Conservation (phyloP, 805 yeast genomes). For the Metschnikowia corniflorae region DNA sequence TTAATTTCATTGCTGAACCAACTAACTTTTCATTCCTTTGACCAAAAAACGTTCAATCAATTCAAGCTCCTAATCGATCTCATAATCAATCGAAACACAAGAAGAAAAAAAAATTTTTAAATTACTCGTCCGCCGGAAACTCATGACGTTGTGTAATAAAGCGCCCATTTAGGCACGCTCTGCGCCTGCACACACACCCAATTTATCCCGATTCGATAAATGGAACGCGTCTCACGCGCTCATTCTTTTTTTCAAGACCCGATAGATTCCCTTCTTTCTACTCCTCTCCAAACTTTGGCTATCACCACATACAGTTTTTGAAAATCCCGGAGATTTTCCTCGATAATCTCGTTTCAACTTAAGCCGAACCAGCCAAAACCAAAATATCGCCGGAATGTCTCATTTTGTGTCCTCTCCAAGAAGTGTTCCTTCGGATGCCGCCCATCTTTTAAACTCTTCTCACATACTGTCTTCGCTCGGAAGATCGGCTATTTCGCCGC, state of each 20-base stretch:
- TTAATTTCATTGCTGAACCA: too few species aligned
- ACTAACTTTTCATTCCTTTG: too few species aligned
- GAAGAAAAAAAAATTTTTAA: too few species aligned
- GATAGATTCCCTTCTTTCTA: neutral
- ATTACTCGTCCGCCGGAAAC: too few species aligned
- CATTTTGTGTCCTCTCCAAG: constrained; percentile 44
- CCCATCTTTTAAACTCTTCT: constrained; percentile 36
- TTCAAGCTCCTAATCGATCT: too few species aligned
- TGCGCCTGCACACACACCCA: neutral
- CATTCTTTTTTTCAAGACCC: neutral
- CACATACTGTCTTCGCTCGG: constrained; percentile 44
- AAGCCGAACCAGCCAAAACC: neutral
- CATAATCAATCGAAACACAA: too few species aligned
- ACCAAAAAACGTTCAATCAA: too few species aligned
- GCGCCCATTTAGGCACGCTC: too few species aligned
- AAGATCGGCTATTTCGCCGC: constrained; percentile 33
- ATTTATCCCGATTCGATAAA: constrained; percentile 11
- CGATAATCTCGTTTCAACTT: too few species aligned
- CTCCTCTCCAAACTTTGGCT: neutral
- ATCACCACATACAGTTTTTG: too few species aligned
- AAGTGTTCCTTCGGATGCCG: constrained; percentile 43
- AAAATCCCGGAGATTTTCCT: too few species aligned
- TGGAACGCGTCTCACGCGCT: constrained; percentile 14
- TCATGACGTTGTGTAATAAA: too few species aligned
- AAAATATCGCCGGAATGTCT: constrained; percentile 32